These are phyloP conservation scores for Rhytidhysteron rufulum DNA, from an alignment of 2,329 filamentous ascomycete species.

Conservation along the genomic window DNA sequence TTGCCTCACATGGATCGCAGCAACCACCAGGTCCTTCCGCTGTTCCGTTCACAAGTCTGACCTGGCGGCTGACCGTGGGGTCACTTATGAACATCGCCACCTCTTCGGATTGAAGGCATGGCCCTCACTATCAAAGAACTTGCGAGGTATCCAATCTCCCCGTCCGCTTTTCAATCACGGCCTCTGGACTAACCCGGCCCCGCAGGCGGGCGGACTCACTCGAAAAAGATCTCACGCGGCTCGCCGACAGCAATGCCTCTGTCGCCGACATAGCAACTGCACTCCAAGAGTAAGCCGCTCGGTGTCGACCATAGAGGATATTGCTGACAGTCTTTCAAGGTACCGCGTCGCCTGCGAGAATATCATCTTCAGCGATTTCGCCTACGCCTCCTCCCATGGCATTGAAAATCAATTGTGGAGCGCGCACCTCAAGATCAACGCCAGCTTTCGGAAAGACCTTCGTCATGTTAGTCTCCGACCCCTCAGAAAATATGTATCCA, in stretches of 20 bases:
- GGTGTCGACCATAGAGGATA: not conserved
- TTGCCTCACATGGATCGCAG: constrained; percentile 52
- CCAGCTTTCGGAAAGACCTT: constrained; percentile 69
- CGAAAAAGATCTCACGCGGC: constrained; percentile 48
- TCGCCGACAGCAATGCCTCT: constrained; percentile 48
- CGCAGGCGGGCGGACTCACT: constrained; percentile 42
- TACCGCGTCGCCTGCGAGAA: constrained; percentile 70
- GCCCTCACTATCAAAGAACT: constrained; percentile 47
- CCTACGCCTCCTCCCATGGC: constrained; percentile 58
- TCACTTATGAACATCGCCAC: constrained; percentile 35
- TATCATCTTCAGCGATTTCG: constrained; percentile 69
- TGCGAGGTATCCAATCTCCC: constrained; percentile 45
- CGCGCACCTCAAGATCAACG: constrained; percentile 72
- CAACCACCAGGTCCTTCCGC: constrained; percentile 44
- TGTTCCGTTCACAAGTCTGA: constrained; percentile 56
- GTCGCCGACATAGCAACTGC: constrained; percentile 49
- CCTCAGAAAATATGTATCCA: constrained; percentile 1
- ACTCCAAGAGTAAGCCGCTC: constrained; percentile 29
- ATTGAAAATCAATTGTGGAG: constrained; percentile 75
- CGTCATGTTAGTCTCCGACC: constrained; percentile 43
- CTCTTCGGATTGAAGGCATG: constrained; percentile 32
- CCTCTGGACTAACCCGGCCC: constrained; percentile 17
- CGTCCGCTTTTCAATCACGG: constrained; percentile 1
- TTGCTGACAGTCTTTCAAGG: constrained; percentile 37
- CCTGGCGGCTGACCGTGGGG: constrained; percentile 52